Base-by-base conservation (phyloP, 2,329 filamentous ascomycete genomes). In the Aureobasidium sp. region DNA sequence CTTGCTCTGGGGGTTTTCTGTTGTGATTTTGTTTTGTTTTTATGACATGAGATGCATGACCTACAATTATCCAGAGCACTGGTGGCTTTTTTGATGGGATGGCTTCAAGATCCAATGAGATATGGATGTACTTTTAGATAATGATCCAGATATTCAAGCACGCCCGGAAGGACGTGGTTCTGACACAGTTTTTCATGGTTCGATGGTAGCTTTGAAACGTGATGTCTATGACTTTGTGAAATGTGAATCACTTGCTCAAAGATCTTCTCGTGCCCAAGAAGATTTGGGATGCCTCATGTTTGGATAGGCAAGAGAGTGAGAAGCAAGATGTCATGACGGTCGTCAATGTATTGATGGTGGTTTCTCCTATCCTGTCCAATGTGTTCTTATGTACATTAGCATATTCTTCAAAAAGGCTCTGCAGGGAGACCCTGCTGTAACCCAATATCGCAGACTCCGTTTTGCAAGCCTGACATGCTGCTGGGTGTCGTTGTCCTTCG, bases 41-140 rank as follows among this genome's bases (percentile, higher is more conserved):
- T 42, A 42, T 29, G 22, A 39, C 12, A 56, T 17, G 27, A 42
- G 39, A 44, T 44, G 39, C 39, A 56, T 56, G 52, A 56, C 52
- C 37, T 56, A 56, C 39, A 20, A 7, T 15, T 12, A 17, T 36
- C n/a, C 31, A 42, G n/a, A 42, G 52, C 37, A 42, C 52, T 41
- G 52, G 52, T 55, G 52, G 34, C 36, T 42, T 53, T 48, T 22
- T 47, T 25, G 15, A 22, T 36, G 14, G 14, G 31, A 31, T 37
- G 29, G 37, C 36, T 55, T 11, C 1, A 9, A 29, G 44, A 4
- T 29, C 31, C 31, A 2, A 34, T 34, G 22, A 17, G 22, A 17
- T 31, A n/a, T 48, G 45, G 45, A 55, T 55, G 52, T 55, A 55
- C 25, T 34, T 42, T 55, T 55, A 31, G 36, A 9, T 55, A 20